A percentile compares a stretch with the other conserved stretches of the same genome.
Evolutionary conservation across 176 grass and related monocot genomes (phyloP).

Genomic region (Elaeis guineensis): DNA sequence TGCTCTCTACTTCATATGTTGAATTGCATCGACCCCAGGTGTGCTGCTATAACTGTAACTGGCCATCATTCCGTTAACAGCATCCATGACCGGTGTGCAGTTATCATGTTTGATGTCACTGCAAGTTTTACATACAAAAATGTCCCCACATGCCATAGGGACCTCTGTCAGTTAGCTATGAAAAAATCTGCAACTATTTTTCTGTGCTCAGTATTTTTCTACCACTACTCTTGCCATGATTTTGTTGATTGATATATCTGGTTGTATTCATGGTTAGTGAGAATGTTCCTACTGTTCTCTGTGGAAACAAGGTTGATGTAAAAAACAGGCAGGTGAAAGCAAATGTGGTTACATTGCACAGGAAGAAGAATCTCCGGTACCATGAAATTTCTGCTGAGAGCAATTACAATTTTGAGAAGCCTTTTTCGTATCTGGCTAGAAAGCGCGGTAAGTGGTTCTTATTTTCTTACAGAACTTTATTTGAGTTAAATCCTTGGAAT

Average conservation of each 20-base stretch:
- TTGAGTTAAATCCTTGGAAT: not conserved
- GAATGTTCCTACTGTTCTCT: constrained; percentile 14
- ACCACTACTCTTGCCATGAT: no score
- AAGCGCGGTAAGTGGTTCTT: constrained; percentile 4
- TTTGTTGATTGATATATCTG: no score
- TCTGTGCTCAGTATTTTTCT: no score
- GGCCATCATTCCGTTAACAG: not conserved
- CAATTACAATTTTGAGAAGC: constrained; percentile 23
- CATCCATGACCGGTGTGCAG: constrained; percentile 10
- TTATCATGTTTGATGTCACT: constrained; percentile 20
- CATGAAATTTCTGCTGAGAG: constrained; percentile 15
- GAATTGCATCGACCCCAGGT: not conserved
- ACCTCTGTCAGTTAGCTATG: not conserved
- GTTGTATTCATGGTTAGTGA: constrained; percentile 6
- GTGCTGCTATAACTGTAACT: not conserved
- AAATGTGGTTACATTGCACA: constrained; percentile 14
- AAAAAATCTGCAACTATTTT: no score
- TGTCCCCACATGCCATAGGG: constrained; percentile 12
- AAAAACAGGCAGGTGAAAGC: constrained; percentile 19
- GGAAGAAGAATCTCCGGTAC: constrained; percentile 16
- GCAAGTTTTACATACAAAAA: constrained; percentile 17
- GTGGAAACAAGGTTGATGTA: constrained; percentile 16
- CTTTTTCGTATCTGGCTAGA: constrained; percentile 14
- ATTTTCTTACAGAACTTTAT: not conserved
- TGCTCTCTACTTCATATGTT: not conserved